phyloP scores from a whole-genome alignment of 164 flowering plant species.

The Annona cherimola region DNA sequence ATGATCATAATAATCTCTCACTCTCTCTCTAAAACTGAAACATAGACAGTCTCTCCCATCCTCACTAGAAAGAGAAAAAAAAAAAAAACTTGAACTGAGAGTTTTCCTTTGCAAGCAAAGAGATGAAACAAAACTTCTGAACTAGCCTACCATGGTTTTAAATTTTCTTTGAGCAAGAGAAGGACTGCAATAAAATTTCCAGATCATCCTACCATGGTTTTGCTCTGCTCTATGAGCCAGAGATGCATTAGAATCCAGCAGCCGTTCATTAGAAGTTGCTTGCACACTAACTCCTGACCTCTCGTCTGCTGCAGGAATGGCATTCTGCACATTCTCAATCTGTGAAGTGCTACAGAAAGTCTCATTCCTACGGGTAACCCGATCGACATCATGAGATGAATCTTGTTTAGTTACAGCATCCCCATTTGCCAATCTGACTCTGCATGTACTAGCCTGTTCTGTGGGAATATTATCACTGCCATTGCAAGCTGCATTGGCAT shows the following conservation, averaged over 20 bases:
- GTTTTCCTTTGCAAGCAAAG: not conserved
- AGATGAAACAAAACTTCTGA: constrained; percentile 43
- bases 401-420: constrained; percentile 37
- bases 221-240: constrained; percentile 37
- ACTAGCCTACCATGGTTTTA: constrained; percentile 39
- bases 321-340: constrained; percentile 32
- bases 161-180: constrained; percentile 33
- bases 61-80: not conserved
- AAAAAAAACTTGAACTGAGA: not conserved
- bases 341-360: constrained; percentile 23
- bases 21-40: no score
- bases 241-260: constrained; percentile 30
- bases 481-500: constrained; percentile 33
- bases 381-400: constrained; percentile 36
- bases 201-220: constrained; percentile 28
- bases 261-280: constrained; percentile 33
- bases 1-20: no score
- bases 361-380: constrained; percentile 28
- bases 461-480: constrained; percentile 37
- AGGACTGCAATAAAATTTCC: constrained; percentile 19
- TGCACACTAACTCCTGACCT: constrained; percentile 33
- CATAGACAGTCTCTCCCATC: not conserved
- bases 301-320: constrained; percentile 30
- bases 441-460: constrained; percentile 45
- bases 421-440: constrained; percentile 38